Evolutionary conservation across 164 flowering plant genomes (phyloP).

Genomic region (Berberis thunbergii): DNA sequence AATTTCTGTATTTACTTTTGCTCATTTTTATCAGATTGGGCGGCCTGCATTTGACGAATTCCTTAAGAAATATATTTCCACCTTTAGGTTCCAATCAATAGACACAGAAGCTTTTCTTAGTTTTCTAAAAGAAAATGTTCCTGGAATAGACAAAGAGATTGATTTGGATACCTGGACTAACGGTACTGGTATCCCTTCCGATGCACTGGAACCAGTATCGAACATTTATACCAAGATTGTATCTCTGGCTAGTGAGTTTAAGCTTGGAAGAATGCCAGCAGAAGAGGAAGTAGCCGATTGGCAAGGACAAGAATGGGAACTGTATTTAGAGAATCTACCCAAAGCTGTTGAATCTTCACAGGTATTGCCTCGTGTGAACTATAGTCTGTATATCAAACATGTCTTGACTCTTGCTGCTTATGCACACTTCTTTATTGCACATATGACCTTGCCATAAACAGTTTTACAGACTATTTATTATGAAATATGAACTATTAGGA

Average conservation of each 20-base stretch:
- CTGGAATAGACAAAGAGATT: slow-evolving; percentile 73
- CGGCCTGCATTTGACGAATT: slow-evolving; percentile 90
- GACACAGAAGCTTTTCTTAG: slow-evolving; percentile 79
- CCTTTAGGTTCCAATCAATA: slow-evolving; percentile 88
- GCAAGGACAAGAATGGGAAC: slow-evolving; percentile 29
- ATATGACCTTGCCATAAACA: too few species aligned
- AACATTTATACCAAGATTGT: slow-evolving; percentile 62
- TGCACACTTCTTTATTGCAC: not conserved
- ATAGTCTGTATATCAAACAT: not conserved
- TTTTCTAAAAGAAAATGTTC: slow-evolving; percentile 72
- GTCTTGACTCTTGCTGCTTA: not conserved
- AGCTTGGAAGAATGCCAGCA: slow-evolving; percentile 72
- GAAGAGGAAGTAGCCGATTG: slow-evolving; percentile 92
- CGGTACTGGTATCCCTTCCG: slow-evolving; percentile 88
- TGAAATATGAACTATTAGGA: too few species aligned
- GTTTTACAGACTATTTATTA: too few species aligned
- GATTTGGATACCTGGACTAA: slow-evolving; percentile 73
- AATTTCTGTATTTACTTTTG: not conserved
- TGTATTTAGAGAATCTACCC: slow-evolving; percentile 16
- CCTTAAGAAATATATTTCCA: slow-evolving; percentile 74
- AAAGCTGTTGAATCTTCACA: slow-evolving; percentile 43
- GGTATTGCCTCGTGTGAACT: slow-evolving; percentile 28
- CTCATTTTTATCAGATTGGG: slow-evolving; percentile 50
- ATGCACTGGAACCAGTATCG: slow-evolving; percentile 89
- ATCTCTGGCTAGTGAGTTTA: slow-evolving; percentile 68